Evolutionary conservation across 2,329 filamentous ascomycete genomes (phyloP).

Genomic region (Penicillium sumatraense): DNA sequence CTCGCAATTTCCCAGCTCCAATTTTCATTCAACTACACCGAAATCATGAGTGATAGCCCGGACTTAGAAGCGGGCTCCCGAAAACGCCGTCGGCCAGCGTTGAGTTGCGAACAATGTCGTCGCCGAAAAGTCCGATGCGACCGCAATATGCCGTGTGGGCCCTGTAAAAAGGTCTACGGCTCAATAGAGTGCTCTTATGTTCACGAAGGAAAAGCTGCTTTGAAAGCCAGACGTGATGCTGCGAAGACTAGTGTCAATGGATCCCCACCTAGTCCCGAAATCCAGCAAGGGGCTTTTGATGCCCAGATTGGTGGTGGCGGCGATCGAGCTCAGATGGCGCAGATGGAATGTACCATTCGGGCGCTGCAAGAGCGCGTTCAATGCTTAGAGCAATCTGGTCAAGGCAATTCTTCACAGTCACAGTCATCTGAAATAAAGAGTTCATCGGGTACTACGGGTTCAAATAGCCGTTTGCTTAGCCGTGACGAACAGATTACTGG

Average conservation of each 20-base stretch:
- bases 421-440: not conserved
- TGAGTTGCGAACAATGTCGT: constrained; percentile 35
- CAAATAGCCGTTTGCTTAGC: not conserved
- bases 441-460: not conserved
- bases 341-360: constrained; percentile 17
- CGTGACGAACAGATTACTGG: not conserved
- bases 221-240: constrained; percentile 8
- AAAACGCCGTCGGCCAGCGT: constrained; percentile 33
- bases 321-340: constrained; percentile 12
- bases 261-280: not conserved
- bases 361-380: constrained; percentile 15
- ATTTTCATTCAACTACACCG: not conserved
- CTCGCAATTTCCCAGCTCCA: not conserved
- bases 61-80: constrained; percentile 9
- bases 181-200: constrained; percentile 31
- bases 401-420: not conserved
- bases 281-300: not conserved
- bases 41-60: constrained; percentile 2
- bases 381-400: constrained; percentile 6
- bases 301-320: not conserved
- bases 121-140: constrained; percentile 37
- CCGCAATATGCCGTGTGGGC: constrained; percentile 31
- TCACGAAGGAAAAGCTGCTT: constrained; percentile 14
- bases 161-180: constrained; percentile 27
- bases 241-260: constrained; percentile 1